Evolutionary conservation across 805 yeast genomes (phyloP).

Genomic region (Clavispora asparagi): DNA sequence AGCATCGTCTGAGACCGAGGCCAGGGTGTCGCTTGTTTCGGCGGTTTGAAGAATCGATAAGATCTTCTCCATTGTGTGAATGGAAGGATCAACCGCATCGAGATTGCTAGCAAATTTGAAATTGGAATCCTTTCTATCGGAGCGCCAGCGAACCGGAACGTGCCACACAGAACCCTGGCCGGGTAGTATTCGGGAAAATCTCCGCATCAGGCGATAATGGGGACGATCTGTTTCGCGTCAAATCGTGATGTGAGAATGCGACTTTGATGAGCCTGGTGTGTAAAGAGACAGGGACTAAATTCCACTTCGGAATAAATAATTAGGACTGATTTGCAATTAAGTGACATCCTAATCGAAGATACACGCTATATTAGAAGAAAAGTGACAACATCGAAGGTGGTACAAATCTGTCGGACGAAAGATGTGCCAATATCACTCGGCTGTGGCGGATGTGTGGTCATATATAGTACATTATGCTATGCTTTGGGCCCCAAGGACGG

Average conservation of each 20-base stretch:
- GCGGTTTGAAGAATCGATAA: conserved; percentile 11
- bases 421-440: too few relatives aligned
- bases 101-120: background rate
- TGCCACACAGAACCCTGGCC: background rate
- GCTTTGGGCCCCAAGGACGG: background rate
- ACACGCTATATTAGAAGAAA: too few relatives aligned
- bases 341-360: too few relatives aligned
- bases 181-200: background rate
- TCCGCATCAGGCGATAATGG: background rate
- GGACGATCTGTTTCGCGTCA: background rate
- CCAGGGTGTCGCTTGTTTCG: conserved; percentile 1
- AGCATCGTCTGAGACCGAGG: background rate
- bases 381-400: too few relatives aligned
- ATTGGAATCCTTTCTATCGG: background rate
- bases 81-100: conserved; percentile 9
- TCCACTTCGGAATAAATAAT: too few relatives aligned
- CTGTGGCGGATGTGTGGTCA: background rate
- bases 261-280: too few relatives aligned
- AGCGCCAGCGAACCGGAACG: background rate
- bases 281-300: too few relatives aligned
- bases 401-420: too few relatives aligned
- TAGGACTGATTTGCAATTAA: too few relatives aligned
- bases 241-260: background rate
- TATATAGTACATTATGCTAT: background rate
- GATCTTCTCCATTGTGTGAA: conserved; percentile 13